These are phyloP conservation scores for Elaeagnus macrophylla DNA, from an alignment of 306 rosid genomes.

Conservation along the genomic window DNA sequence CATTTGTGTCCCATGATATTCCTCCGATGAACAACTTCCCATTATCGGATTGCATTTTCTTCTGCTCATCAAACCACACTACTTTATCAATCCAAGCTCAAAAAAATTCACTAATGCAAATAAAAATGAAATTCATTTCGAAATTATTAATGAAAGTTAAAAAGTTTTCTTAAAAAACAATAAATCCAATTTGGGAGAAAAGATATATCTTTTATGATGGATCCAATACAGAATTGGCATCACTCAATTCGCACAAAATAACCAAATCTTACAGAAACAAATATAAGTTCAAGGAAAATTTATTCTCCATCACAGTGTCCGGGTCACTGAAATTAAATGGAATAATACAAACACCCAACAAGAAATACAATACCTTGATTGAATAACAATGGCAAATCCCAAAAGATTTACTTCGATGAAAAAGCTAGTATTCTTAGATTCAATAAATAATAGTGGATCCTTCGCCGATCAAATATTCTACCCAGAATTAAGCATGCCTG, in stretches of 20 bases:
- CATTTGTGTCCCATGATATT: conserved; percentile 97
- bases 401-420: conserved; percentile 41
- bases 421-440: conserved; percentile 39
- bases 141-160: conserved; percentile 4
- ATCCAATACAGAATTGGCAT: conserved; percentile 32
- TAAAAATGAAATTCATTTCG: conserved; percentile 14
- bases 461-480: conserved; percentile 56
- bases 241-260: conserved; percentile 14
- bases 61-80: conserved; percentile 37
- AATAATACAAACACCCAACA: conserved; percentile 16
- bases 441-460: conserved; percentile 65
- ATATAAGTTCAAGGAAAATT: conserved; percentile 20
- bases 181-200: not conserved
- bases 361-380: conserved; percentile 34
- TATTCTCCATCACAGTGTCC: conserved; percentile 13
- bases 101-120: conserved; percentile 32
- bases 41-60: conserved; percentile 86
- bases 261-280: conserved; percentile 17
- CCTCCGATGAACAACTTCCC: conserved; percentile 94
- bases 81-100: conserved; percentile 23
- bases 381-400: conserved; percentile 27
- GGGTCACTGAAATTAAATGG: conserved; percentile 26
- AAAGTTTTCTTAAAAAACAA: conserved; percentile 8
- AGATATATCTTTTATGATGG: conserved; percentile 2
- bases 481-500: conserved; percentile 41